Evolutionary conservation across 768 basidiomycete species (phyloP).

Genomic region (Suillus bovinus): DNA sequence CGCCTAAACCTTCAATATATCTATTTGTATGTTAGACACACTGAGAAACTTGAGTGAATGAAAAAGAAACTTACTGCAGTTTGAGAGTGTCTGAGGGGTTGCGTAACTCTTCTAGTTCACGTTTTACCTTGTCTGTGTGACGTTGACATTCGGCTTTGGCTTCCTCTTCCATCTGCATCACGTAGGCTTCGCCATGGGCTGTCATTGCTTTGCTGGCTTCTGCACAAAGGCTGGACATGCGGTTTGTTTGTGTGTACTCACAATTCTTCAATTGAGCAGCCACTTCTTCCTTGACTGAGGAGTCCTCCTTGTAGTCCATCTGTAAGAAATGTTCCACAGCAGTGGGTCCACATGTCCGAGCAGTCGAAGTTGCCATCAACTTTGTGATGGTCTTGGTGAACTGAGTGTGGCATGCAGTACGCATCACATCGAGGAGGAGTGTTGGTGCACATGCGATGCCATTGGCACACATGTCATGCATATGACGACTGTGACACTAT

Average conservation of each 20-base stretch:
- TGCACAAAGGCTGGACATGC: not conserved
- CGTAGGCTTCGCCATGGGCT: not conserved
- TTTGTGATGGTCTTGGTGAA: constrained; percentile 1
- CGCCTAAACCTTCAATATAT: not conserved
- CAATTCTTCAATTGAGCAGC: not conserved
- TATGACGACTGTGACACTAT: too few species aligned
- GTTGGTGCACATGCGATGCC: too few species aligned
- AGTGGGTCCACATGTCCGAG: not conserved
- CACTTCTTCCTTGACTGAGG: not conserved
- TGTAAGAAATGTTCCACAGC: not conserved
- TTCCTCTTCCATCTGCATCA: not conserved
- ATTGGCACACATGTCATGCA: too few species aligned
- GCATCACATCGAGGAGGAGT: too few species aligned
- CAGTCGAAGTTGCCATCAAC: constrained; percentile 2
- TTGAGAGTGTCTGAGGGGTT: not conserved
- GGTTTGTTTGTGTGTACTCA: not conserved
- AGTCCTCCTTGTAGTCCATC: not conserved
- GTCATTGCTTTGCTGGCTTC: not conserved
- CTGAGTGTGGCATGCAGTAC: not conserved
- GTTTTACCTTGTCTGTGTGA: not conserved
- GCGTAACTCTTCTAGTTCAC: not conserved
- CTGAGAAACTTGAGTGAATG: too few species aligned
- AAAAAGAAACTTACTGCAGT: not conserved
- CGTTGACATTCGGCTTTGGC: not conserved
- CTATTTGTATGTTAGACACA: not conserved